Evolutionary conservation across 1,284 basidiomycete species (phyloP).

Genomic region (Volvariella volvacea): DNA sequence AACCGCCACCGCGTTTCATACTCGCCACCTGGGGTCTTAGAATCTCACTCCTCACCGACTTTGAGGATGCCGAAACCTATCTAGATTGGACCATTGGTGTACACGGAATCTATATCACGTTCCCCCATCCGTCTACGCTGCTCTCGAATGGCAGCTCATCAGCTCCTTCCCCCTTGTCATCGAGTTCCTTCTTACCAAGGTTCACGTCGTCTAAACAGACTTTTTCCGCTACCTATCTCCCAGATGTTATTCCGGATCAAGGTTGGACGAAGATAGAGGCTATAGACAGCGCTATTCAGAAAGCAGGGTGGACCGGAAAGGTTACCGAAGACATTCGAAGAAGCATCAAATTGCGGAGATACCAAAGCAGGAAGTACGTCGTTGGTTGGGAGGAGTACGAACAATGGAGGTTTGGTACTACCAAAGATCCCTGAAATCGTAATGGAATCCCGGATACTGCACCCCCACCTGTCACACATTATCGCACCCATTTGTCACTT

Average conservation of each 20-base stretch:
- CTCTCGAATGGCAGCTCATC: conserved; percentile 46
- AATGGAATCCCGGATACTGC: no score
- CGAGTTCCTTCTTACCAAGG: conserved; percentile 50
- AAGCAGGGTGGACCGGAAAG: conserved; percentile 82
- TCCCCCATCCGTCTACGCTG: conserved; percentile 69
- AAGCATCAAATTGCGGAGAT: conserved; percentile 74
- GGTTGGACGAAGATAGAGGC: conserved; percentile 91
- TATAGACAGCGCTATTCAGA: conserved; percentile 85
- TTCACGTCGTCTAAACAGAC: conserved; percentile 42
- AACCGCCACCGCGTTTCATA: conserved; percentile 7
- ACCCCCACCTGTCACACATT: no score
- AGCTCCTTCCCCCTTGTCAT: conserved; percentile 64
- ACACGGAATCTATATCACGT: conserved; percentile 89
- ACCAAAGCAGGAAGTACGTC: conserved; percentile 75
- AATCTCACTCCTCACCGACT: conserved; percentile 89
- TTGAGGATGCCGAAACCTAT: conserved; percentile 80
- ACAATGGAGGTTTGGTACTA: conserved; percentile 61
- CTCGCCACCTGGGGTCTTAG: conserved; percentile 28
- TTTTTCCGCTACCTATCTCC: conserved; percentile 91
- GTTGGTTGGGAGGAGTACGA: conserved; percentile 76
- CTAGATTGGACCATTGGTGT: conserved; percentile 90
- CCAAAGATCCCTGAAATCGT: no score
- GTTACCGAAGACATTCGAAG: conserved; percentile 82
- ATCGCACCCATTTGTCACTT: no score
- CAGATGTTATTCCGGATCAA: conserved; percentile 88